These are phyloP conservation scores for Pelargonium cotyledonis DNA, from an alignment of 441 rosid genomes.

Conservation along the genomic window DNA sequence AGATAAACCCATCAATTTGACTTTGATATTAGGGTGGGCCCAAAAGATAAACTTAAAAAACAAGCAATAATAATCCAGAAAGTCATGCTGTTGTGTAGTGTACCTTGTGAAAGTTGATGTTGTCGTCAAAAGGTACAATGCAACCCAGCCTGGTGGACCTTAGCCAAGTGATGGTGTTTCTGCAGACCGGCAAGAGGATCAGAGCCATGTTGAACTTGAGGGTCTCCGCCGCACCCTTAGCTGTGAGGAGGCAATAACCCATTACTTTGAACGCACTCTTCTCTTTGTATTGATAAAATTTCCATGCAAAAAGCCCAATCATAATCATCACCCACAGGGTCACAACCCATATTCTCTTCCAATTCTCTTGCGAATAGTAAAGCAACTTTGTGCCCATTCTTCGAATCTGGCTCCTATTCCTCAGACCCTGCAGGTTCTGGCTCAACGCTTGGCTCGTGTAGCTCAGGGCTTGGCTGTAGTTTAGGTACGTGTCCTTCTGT, in stretches of 20 bases:
- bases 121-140: slow-evolving; percentile 73
- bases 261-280: slow-evolving; percentile 67
- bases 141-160: slow-evolving; percentile 64
- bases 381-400: slow-evolving; percentile 35
- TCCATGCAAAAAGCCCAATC: slow-evolving; percentile 74
- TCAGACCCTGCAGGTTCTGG: slow-evolving; percentile 45
- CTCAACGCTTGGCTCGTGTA: slow-evolving; percentile 59
- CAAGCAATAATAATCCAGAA: slow-evolving; percentile 15
- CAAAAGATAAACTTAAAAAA: slow-evolving; percentile 18
- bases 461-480: slow-evolving; percentile 81
- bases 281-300: slow-evolving; percentile 64
- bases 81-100: slow-evolving; percentile 9
- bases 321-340: slow-evolving; percentile 54
- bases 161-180: slow-evolving; percentile 91
- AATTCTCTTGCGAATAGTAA: slow-evolving; percentile 59
- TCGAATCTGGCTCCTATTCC: slow-evolving; percentile 33
- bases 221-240: slow-evolving; percentile 97
- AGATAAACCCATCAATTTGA: slow-evolving; percentile 25
- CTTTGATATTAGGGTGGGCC: slow-evolving; percentile 27
- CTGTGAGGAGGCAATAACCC: slow-evolving; percentile 76
- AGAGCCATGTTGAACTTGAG: slow-evolving; percentile 97
- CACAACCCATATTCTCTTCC: slow-evolving; percentile 81
- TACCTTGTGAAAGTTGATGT: slow-evolving; percentile 91
- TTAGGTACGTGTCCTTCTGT: slow-evolving; percentile 79
- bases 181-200: slow-evolving; percentile 80